A percentile compares a stretch with the other conserved stretches of the same genome.
These are phyloP conservation scores for Globisporangium echinulatum DNA, from an alignment of 352 stramenopile species.

Conservation along the genomic window DNA sequence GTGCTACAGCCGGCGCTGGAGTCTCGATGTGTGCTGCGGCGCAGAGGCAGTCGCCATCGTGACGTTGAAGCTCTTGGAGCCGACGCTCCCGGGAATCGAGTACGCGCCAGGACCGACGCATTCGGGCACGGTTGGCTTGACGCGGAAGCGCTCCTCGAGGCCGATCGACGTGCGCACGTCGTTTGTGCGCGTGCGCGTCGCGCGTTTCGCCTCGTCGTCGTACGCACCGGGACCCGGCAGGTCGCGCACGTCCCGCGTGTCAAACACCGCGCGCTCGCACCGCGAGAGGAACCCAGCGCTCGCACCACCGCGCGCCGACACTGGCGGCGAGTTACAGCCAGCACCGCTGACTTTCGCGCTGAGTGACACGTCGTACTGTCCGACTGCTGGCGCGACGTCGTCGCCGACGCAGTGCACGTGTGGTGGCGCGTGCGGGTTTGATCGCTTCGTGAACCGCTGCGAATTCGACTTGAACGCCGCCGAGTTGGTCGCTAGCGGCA, in stretches of 20 bases:
- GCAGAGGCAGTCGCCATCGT: conserved; percentile 25
- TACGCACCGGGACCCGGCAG: conserved; percentile 50
- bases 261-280: conserved; percentile 34
- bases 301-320: conserved; percentile 8
- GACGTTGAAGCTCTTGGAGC: conserved; percentile 63
- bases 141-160: conserved; percentile 42
- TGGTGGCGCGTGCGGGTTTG: conserved; percentile 34
- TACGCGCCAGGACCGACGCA: conserved; percentile 47
- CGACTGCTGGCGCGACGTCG: conserved; percentile 31
- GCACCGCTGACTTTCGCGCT: background rate
- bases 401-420: conserved; percentile 49
- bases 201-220: conserved; percentile 6
- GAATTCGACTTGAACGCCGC: conserved; percentile 57
- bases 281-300: conserved; percentile 35
- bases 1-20: background rate
- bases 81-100: conserved; percentile 44
- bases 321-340: background rate
- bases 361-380: conserved; percentile 35
- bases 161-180: conserved; percentile 37
- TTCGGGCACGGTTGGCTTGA: conserved; percentile 40
- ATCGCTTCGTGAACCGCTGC: conserved; percentile 35
- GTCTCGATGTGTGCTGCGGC: no score
- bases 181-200: conserved; percentile 25
- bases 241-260: conserved; percentile 30
- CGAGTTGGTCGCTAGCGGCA: conserved; percentile 29